A percentile compares a stretch with the other conserved stretches of the same genome.
These are phyloP conservation scores for Colletotrichum limetticola DNA, from an alignment of 2,329 filamentous ascomycete species.

Conservation along the genomic window DNA sequence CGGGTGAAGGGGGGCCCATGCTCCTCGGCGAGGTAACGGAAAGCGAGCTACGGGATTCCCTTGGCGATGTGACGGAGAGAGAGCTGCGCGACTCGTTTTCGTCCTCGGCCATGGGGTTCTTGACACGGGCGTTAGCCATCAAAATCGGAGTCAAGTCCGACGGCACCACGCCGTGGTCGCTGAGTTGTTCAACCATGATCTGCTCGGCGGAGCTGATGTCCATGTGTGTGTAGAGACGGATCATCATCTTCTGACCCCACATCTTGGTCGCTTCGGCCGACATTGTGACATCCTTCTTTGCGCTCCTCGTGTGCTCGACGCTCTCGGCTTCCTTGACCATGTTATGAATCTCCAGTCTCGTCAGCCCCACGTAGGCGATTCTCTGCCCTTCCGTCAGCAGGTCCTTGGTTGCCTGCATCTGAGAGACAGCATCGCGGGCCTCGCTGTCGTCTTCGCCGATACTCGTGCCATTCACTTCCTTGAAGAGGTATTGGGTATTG, in stretches of 20 bases:
- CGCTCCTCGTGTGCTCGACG: conserved; percentile 69
- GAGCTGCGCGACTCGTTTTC: conserved; percentile 1
- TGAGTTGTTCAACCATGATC: conserved; percentile 98
- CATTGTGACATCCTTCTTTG: conserved; percentile 77
- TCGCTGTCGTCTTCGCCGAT: conserved; percentile 80
- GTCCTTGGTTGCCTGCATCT: conserved; percentile 96
- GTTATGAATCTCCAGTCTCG: conserved; percentile 80
- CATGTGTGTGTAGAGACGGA: conserved; percentile 94
- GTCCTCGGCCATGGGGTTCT: conserved; percentile 83
- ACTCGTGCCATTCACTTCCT: conserved; percentile 70
- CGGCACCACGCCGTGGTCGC: conserved; percentile 89
- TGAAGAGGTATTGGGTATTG: conserved; percentile 96
- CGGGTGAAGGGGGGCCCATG: conserved; percentile 38
- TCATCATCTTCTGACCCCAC: conserved; percentile 99
- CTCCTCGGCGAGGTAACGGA: conserved; percentile 28
- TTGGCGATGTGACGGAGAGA: conserved; percentile 20
- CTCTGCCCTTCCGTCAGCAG: conserved; percentile 94
- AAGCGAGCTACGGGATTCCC: conserved; percentile 1
- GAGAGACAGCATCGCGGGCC: conserved; percentile 84
- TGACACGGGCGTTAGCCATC: conserved; percentile 92
- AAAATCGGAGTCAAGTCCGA: conserved; percentile 85
- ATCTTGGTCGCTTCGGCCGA: conserved; percentile 85
- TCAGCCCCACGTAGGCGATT: conserved; percentile 94
- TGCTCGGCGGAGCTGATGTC: conserved; percentile 92
- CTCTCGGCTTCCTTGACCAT: conserved; percentile 78